Conservation (phyloP, 2,329 filamentous ascomycete species). For the Microcyclosporella mali region DNA sequence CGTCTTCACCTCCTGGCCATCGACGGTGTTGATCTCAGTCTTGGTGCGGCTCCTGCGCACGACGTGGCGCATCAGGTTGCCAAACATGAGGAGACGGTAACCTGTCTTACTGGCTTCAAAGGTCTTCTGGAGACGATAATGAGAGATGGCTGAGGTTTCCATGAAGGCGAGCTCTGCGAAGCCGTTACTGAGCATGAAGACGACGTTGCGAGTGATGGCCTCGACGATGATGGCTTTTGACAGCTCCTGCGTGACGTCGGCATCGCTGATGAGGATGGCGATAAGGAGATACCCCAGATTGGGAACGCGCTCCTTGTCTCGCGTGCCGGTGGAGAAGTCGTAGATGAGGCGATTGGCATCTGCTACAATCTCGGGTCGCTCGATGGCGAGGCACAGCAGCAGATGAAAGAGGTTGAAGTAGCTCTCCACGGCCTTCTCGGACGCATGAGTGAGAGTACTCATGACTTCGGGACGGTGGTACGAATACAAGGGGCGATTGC, state of each 20-base stretch:
- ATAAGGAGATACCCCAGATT: slow-evolving; percentile 21
- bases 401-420: slow-evolving; percentile 24
- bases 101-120: slow-evolving; percentile 18
- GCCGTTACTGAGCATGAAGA: slow-evolving; percentile 20
- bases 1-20: background rate
- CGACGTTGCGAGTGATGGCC: slow-evolving; percentile 21
- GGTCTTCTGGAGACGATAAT: slow-evolving; percentile 18
- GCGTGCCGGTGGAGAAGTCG: slow-evolving; percentile 13
- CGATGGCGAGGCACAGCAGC: slow-evolving; percentile 17
- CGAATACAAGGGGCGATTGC: too few relatives aligned
- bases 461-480: slow-evolving; percentile 8
- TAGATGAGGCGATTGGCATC: slow-evolving; percentile 13
- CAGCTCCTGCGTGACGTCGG: slow-evolving; percentile 13
- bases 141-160: slow-evolving; percentile 14
- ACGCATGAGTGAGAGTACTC: slow-evolving; percentile 17
- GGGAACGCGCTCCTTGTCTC: slow-evolving; percentile 15
- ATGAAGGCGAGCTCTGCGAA: slow-evolving; percentile 19
- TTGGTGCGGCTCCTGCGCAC: slow-evolving; percentile 6
- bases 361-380: slow-evolving; percentile 9
- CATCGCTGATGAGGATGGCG: slow-evolving; percentile 16
- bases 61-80: slow-evolving; percentile 18
- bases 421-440: slow-evolving; percentile 20
- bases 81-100: slow-evolving; percentile 21
- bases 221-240: slow-evolving; percentile 19
- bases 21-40: background rate